Conservation (phyloP, 768 basidiomycete genomes). For the Pleurotus eryngii region DNA sequence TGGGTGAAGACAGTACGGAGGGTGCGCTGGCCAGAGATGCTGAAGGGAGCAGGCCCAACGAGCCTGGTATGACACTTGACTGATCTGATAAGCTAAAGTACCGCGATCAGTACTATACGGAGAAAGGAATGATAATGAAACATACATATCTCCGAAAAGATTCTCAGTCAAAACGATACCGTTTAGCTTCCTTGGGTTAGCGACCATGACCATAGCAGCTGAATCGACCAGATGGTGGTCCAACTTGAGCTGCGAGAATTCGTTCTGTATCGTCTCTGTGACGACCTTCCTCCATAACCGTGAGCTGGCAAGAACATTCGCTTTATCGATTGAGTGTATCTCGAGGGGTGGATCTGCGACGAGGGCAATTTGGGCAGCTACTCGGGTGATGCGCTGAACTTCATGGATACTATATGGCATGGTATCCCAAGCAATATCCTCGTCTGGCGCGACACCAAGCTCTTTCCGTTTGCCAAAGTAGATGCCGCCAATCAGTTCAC, state of each 20-base stretch:
- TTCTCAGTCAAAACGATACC: slow-evolving; percentile 96
- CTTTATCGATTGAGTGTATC: slow-evolving; percentile 96
- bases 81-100: slow-evolving; percentile 85
- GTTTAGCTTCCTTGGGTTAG: slow-evolving; percentile 88
- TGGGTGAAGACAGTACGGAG: slow-evolving; percentile 42
- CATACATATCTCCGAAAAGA: slow-evolving; percentile 96
- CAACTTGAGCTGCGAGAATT: slow-evolving; percentile 84
- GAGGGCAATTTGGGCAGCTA: slow-evolving; percentile 91
- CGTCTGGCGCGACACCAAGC: slow-evolving; percentile 61
- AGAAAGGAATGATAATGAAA: slow-evolving; percentile 9
- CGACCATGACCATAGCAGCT: slow-evolving; percentile 93
- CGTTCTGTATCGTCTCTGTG: slow-evolving; percentile 74
- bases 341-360: slow-evolving; percentile 78
- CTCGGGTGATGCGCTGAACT: slow-evolving; percentile 91
- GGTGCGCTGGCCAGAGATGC: slow-evolving; percentile 90
- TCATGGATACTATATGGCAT: slow-evolving; percentile 92
- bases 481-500: slow-evolving; percentile 93
- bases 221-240: slow-evolving; percentile 95
- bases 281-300: slow-evolving; percentile 94
- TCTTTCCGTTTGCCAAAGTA: slow-evolving; percentile 96
- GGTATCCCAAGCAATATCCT: slow-evolving; percentile 82
- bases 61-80: slow-evolving; percentile 95
- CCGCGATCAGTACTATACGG: slow-evolving; percentile 4
- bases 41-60: slow-evolving; percentile 92
- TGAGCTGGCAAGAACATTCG: slow-evolving; percentile 95